These are phyloP conservation scores for Cladosporium oxysporum DNA, from an alignment of 2,329 filamentous ascomycete species.

Conservation along the genomic window DNA sequence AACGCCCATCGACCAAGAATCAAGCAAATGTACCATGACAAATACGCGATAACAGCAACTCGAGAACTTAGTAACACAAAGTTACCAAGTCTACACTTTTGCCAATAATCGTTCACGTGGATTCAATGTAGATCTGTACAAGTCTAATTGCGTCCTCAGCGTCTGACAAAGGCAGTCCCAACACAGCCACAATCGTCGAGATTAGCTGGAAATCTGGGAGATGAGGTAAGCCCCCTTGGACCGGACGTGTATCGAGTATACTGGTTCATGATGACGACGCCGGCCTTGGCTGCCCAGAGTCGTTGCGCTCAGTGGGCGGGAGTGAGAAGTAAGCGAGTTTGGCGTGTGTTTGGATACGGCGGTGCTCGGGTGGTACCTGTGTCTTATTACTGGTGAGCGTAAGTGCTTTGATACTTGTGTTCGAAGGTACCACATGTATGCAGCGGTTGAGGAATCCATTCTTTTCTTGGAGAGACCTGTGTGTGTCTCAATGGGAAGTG, in stretches of 20 bases:
- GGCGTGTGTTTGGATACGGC: background rate
- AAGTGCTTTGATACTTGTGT: background rate
- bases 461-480: background rate
- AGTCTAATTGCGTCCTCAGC: background rate
- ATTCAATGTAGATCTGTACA: background rate
- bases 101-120: background rate
- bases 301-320: background rate
- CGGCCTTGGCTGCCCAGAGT: background rate
- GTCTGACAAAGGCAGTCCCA: background rate
- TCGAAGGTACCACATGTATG: background rate
- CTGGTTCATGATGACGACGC: background rate
- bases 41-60: background rate
- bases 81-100: background rate
- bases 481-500: background rate
- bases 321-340: background rate
- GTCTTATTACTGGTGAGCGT: background rate
- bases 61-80: background rate
- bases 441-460: background rate
- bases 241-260: background rate
- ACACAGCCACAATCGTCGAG: background rate
- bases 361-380: background rate
- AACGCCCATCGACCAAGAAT: background rate
- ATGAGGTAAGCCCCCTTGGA: background rate
- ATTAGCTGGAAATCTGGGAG: background rate
- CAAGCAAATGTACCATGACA: background rate